Conservation (phyloP, 768 basidiomycete genomes). For the Fistulinella prunicolor region DNA sequence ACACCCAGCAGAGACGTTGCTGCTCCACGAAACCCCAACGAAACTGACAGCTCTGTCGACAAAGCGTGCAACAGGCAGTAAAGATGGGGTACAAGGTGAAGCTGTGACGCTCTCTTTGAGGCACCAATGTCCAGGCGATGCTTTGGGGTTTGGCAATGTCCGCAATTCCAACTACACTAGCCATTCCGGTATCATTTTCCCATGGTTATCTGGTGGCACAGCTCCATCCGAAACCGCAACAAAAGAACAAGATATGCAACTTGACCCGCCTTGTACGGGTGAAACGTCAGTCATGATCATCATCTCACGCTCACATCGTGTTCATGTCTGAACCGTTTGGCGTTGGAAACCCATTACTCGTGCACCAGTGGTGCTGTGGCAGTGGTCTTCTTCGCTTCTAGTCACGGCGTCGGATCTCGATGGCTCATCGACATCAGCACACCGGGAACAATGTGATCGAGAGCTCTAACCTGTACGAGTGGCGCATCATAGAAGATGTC, state of each 20-base stretch:
- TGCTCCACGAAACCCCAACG: slow-evolving; percentile 1
- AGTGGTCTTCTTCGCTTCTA: no score
- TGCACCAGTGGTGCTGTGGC: no score
- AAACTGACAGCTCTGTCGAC: neutral
- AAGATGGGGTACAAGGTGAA: slow-evolving; percentile 2
- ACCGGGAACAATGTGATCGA: no score
- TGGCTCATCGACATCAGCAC: no score
- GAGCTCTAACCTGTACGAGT: no score
- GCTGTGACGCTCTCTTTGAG: neutral
- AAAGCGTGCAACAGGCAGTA: neutral
- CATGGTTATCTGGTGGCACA: slow-evolving; percentile 5
- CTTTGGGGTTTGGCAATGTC: slow-evolving; percentile 13
- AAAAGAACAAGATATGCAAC: neutral
- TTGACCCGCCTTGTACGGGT: neutral
- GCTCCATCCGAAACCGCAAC: neutral
- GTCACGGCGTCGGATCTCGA: no score
- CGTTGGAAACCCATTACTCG: no score
- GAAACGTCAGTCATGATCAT: no score
- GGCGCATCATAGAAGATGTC: no score
- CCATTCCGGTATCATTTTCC: slow-evolving; percentile 24
- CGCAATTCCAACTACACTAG: slow-evolving; percentile 14
- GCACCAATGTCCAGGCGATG: slow-evolving; percentile 8
- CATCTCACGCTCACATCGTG: no score
- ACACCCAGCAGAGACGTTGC: neutral
- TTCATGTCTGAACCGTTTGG: no score